Evolutionary conservation across 2,329 filamentous ascomycete genomes (phyloP).

Genomic region (Bipolaris victoriae): DNA sequence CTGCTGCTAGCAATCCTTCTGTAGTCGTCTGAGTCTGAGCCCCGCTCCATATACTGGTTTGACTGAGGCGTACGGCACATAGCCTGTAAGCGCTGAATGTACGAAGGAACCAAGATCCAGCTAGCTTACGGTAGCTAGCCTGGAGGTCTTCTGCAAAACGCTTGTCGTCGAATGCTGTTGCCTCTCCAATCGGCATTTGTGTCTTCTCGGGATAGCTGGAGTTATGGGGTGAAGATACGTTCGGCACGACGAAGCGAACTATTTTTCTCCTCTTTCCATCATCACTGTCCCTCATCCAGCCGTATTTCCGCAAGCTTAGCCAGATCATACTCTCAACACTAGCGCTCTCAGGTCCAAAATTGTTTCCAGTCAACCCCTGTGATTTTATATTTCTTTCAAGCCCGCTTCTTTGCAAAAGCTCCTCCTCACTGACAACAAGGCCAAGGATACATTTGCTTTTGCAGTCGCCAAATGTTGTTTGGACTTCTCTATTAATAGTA

Average conservation of each 20-base stretch:
- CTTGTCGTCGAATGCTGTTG: slow-evolving; percentile 38
- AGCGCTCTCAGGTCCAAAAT: slow-evolving; percentile 6
- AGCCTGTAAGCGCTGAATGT: slow-evolving; percentile 31
- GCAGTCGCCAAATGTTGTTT: slow-evolving; percentile 16
- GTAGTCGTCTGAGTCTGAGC: neutral
- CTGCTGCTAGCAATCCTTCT: slow-evolving; percentile 21
- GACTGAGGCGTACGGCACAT: slow-evolving; percentile 25
- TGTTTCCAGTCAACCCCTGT: slow-evolving; percentile 22
- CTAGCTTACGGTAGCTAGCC: slow-evolving; percentile 23
- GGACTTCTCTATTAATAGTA: slow-evolving; percentile 7
- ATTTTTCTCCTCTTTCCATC: neutral
- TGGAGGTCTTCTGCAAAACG: slow-evolving; percentile 30
- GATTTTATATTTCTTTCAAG: slow-evolving; percentile 30
- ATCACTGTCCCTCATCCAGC: neutral
- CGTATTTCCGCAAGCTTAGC: slow-evolving; percentile 20
- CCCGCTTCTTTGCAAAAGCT: slow-evolving; percentile 24
- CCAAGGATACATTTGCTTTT: slow-evolving; percentile 36
- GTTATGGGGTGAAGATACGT: neutral
- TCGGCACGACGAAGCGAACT: slow-evolving; percentile 23
- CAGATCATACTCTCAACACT: slow-evolving; percentile 20
- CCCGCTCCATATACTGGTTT: slow-evolving; percentile 29
- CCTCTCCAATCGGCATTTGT: neutral
- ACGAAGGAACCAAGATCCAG: slow-evolving; percentile 30
- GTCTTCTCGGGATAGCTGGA: neutral
- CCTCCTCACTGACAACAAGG: slow-evolving; percentile 18